Evolutionary conservation across 2,329 filamentous ascomycete species (phyloP).

Genomic region (Stagonosporopsis cucurbitacearum): DNA sequence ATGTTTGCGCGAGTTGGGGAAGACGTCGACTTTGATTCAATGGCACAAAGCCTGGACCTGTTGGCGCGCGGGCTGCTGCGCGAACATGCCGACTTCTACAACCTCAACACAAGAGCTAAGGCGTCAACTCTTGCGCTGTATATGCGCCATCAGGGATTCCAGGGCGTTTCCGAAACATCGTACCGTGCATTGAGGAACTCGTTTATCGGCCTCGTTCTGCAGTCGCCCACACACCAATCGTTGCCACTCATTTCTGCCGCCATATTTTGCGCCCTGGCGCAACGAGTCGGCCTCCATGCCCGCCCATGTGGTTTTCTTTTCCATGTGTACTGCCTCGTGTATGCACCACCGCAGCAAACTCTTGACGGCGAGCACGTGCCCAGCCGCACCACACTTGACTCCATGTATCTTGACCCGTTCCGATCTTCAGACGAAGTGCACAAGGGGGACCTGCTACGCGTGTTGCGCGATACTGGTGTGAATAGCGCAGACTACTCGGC

Average conservation of each 20-base stretch:
- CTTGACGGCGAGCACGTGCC: conserved; percentile 51
- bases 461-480: conserved; percentile 63
- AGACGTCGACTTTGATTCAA: conserved; percentile 73
- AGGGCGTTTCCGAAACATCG: conserved; percentile 72
- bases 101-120: conserved; percentile 68
- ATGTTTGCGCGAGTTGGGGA: conserved; percentile 82
- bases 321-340: conserved; percentile 83
- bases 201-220: conserved; percentile 82
- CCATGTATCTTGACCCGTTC: conserved; percentile 88
- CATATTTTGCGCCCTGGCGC: conserved; percentile 83
- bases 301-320: conserved; percentile 81
- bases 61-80: conserved; percentile 64
- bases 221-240: conserved; percentile 74
- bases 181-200: conserved; percentile 87
- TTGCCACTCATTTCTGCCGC: conserved; percentile 85
- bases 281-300: conserved; percentile 75
- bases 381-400: conserved; percentile 38
- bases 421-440: conserved; percentile 71
- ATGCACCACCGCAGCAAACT: conserved; percentile 64
- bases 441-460: conserved; percentile 62
- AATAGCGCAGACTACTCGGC: conserved; percentile 47
- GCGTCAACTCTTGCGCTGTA: conserved; percentile 73
- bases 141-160: conserved; percentile 71
- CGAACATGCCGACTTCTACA: conserved; percentile 60
- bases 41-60: conserved; percentile 66